Percentiles rank a stretch among this genome's conserved stretches.
These are phyloP conservation scores for Quercus phellos DNA, from an alignment of 331 rosid genomes.

Conservation along the genomic window DNA sequence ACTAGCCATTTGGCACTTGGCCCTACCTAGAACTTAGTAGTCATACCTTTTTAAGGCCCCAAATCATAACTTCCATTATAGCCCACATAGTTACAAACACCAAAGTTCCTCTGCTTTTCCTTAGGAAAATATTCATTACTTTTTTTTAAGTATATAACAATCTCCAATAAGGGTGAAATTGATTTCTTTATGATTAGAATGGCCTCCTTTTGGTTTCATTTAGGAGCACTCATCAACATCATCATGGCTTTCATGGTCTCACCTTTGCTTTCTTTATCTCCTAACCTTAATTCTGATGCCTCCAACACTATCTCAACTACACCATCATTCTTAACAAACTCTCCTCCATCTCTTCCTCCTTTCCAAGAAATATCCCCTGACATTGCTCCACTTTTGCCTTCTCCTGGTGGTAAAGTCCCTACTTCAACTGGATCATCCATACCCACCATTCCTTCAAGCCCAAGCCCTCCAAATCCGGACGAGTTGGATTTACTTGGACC, in stretches of 20 bases:
- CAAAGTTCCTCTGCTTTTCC: conserved; percentile 17
- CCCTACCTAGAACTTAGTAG: conserved; percentile 33
- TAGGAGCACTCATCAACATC: conserved; percentile 16
- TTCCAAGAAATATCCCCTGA: conserved; percentile 66
- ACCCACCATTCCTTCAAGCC: conserved; percentile 84
- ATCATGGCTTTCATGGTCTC: conserved; percentile 47
- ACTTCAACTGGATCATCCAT: conserved; percentile 54
- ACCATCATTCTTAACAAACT: conserved; percentile 32
- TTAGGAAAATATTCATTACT: neutral
- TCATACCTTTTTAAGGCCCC: conserved; percentile 26
- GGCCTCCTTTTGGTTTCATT: conserved; percentile 54
- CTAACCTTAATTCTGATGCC: conserved; percentile 29
- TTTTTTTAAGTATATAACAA: neutral
- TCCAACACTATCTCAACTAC: conserved; percentile 39
- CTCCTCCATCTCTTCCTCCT: conserved; percentile 36
- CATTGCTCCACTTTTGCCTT: conserved; percentile 82
- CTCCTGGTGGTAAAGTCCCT: conserved; percentile 61
- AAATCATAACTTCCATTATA: conserved; percentile 46
- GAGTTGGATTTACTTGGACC: conserved; percentile 48
- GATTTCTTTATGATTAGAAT: conserved; percentile 50
- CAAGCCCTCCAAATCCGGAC: conserved; percentile 86
- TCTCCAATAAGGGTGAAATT: conserved; percentile 13
- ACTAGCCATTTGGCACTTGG: conserved; percentile 29
- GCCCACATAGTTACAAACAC: neutral
- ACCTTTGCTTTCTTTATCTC: conserved; percentile 35